Conservation (phyloP, 306 rosid genomes). For the Calophaca sinica region DNA sequence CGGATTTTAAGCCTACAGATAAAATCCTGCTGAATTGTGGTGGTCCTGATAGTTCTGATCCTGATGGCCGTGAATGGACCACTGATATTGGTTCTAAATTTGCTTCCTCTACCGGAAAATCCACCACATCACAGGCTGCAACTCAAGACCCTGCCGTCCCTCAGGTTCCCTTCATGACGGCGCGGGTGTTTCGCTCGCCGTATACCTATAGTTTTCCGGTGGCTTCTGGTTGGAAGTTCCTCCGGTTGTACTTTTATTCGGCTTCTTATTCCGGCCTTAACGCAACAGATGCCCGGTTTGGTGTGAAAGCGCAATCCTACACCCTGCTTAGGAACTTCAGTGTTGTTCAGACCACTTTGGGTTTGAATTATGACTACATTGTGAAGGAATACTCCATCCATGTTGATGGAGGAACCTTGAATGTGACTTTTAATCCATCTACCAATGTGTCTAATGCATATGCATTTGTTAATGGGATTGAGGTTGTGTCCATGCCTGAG, state of each 20-base stretch:
- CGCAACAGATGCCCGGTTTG: constrained; percentile 65
- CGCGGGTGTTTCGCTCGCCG: constrained; percentile 61
- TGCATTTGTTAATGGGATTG: constrained; percentile 96
- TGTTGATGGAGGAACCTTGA: constrained; percentile 68
- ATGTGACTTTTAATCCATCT: constrained; percentile 77
- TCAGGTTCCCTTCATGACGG: constrained; percentile 70
- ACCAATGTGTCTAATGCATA: constrained; percentile 58
- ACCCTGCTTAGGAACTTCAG: constrained; percentile 80
- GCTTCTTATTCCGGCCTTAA: constrained; percentile 66
- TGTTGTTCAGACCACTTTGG: constrained; percentile 64
- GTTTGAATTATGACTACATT: constrained; percentile 65
- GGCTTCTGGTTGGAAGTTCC: constrained; percentile 73
- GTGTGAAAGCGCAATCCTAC: constrained; percentile 61
- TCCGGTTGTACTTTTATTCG: constrained; percentile 80
- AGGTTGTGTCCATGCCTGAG: constrained; percentile 87
- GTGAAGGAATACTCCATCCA: constrained; percentile 68
- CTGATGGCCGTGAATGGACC: constrained; percentile 70
- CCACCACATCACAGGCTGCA: constrained; percentile 55
- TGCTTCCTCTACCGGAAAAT: constrained; percentile 45
- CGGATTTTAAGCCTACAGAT: constrained; percentile 69
- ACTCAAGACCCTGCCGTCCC: constrained; percentile 80
- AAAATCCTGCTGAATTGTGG: constrained; percentile 78
- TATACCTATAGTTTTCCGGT: constrained; percentile 83
- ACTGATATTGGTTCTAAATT: constrained; percentile 73
- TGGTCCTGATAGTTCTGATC: constrained; percentile 63